Evolutionary conservation across 2,329 filamentous ascomycete species (phyloP).

Genomic region (Pseudogymnoascus sp.): DNA sequence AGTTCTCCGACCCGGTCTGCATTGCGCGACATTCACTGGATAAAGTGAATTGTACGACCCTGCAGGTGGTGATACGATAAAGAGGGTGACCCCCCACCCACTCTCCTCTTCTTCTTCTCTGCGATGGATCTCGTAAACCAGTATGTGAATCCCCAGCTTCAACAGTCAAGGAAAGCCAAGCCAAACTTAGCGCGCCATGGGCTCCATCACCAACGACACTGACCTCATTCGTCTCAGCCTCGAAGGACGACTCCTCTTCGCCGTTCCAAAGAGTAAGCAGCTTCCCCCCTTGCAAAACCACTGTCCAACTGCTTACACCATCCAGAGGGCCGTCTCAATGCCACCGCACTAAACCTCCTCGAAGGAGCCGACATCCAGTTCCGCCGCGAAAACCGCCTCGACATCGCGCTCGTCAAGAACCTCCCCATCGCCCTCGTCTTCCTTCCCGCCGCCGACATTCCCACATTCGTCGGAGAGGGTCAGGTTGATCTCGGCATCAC

Average conservation of each 20-base stretch:
- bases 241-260: constrained; percentile 88
- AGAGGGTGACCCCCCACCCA: constrained; percentile 10
- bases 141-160: constrained; percentile 33
- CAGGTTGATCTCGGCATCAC: constrained; percentile 93
- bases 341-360: constrained; percentile 82
- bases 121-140: constrained; percentile 58
- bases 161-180: constrained; percentile 14
- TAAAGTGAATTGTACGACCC: constrained; percentile 10
- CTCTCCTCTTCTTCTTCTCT: not conserved
- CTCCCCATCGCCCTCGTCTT: constrained; percentile 92
- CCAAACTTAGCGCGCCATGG: constrained; percentile 35
- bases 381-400: constrained; percentile 85
- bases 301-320: constrained; percentile 7
- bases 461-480: constrained; percentile 93
- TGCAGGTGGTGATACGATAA: constrained; percentile 8
- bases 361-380: constrained; percentile 95
- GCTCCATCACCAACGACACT: constrained; percentile 42
- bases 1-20: not conserved
- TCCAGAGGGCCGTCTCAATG: constrained; percentile 84
- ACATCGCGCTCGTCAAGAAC: constrained; percentile 97
- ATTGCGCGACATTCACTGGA: not conserved
- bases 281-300: constrained; percentile 6
- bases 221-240: constrained; percentile 53
- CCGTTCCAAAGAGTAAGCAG: constrained; percentile 91
- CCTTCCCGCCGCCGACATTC: constrained; percentile 93